Percentiles rank a stretch among this genome's conserved stretches.
These are phyloP conservation scores for Thinopyrum obtusiflorum DNA, from an alignment of 202 grass and related monocot species.

Conservation along the genomic window DNA sequence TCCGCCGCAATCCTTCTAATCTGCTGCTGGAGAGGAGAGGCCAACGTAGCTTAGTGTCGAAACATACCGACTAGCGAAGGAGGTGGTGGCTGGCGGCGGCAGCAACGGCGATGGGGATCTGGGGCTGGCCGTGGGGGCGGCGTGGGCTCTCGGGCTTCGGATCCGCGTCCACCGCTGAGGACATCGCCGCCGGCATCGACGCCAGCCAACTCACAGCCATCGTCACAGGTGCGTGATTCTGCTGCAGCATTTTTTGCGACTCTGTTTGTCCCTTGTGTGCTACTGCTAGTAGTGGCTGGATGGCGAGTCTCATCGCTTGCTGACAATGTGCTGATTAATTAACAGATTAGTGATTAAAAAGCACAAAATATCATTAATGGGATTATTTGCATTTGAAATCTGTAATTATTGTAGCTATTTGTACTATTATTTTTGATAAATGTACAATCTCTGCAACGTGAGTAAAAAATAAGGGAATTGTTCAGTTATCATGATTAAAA, in stretches of 20 bases:
- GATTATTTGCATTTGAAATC: not conserved
- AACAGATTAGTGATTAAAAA: not conserved
- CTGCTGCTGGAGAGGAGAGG: not conserved
- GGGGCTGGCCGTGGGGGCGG: constrained; percentile 40
- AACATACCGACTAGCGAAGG: not conserved
- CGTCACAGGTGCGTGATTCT: constrained; percentile 48
- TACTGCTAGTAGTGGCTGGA: not conserved
- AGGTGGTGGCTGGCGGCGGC: not conserved
- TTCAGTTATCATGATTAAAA: not conserved
- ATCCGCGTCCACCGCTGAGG: constrained; percentile 54
- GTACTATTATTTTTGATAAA: not conserved
- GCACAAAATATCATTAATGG: not conserved
- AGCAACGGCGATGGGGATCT: constrained; percentile 36
- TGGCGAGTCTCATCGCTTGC: not conserved
- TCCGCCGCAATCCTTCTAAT: constrained; percentile 1
- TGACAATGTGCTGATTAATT: not conserved
- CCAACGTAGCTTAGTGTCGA: not conserved
- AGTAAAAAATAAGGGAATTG: not conserved
- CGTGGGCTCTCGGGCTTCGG: constrained; percentile 50
- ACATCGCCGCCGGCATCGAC: constrained; percentile 60
- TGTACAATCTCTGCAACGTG: not conserved
- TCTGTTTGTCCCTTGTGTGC: not conserved
- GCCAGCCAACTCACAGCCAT: constrained; percentile 65
- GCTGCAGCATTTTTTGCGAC: not conserved
- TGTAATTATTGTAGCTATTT: not conserved